phyloP scores from a whole-genome alignment of 306 rosid genomes.

The Malus sieversii region DNA sequence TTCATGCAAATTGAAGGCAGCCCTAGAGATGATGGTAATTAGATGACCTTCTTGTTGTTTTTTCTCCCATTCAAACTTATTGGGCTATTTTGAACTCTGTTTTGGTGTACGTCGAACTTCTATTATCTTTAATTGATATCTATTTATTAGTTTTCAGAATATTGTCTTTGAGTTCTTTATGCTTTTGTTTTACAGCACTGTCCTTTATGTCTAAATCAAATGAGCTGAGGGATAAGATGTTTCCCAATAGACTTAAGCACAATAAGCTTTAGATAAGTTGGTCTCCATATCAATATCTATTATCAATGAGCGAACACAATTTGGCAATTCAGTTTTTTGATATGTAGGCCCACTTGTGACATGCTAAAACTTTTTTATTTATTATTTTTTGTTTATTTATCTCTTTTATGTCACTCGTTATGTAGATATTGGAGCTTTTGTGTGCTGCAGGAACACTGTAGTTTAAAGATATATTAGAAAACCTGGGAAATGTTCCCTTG shows the following conservation, averaged over 20 bases:
- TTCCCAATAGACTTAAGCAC: background rate
- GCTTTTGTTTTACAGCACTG: background rate
- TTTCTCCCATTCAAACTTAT: background rate
- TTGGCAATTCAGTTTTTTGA: background rate
- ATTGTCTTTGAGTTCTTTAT: background rate
- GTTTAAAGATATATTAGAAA: background rate
- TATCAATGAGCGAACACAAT: background rate
- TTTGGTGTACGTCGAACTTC: background rate
- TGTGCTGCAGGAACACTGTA: background rate
- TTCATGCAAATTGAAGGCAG: conserved; percentile 74
- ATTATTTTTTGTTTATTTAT: too few relatives aligned
- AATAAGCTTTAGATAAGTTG: background rate
- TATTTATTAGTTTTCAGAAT: background rate
- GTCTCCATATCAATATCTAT: background rate
- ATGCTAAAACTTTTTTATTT: background rate
- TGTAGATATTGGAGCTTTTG: background rate
- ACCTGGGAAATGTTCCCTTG: background rate
- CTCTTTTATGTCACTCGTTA: background rate
- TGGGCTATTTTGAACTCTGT: background rate
- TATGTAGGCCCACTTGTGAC: background rate
- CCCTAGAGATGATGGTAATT: conserved; percentile 48
- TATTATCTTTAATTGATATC: background rate
- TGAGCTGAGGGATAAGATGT: background rate
- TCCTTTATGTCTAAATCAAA: background rate
- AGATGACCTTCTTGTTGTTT: conserved; percentile 3